These are phyloP conservation scores for Hypoxylon lenormandii DNA, from an alignment of 495 filamentous ascomycete genomes.

Conservation along the genomic window DNA sequence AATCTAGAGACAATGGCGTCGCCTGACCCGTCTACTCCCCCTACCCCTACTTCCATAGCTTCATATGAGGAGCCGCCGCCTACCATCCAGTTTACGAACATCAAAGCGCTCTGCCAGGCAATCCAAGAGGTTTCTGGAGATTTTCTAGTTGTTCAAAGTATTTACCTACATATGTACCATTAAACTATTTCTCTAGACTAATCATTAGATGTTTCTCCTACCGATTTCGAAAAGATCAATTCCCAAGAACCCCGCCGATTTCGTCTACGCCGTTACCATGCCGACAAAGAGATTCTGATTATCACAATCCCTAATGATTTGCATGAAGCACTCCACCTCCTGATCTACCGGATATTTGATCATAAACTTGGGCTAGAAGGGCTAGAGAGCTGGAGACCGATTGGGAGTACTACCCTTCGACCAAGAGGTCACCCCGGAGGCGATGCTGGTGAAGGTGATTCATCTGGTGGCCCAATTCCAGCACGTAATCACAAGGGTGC, in stretches of 20 bases:
- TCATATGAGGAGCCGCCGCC: background rate
- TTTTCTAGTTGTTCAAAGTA: background rate
- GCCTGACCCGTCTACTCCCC: too few species aligned
- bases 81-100: background rate
- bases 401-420: constrained; percentile 2
- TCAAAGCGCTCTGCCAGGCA: background rate
- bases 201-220: background rate
- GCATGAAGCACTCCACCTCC: background rate
- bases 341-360: background rate
- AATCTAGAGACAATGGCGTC: too few species aligned
- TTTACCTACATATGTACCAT: too few species aligned
- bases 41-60: too few species aligned
- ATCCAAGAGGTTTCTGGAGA: background rate
- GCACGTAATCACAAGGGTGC: background rate
- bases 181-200: too few species aligned
- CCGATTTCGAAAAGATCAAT: background rate
- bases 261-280: constrained; percentile 6
- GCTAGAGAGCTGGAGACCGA: background rate
- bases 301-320: constrained; percentile 1
- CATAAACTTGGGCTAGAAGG: background rate
- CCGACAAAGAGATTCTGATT: background rate
- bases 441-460: constrained; percentile 5
- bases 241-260: background rate
- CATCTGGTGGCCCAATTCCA: background rate
- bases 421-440: background rate